Conservation (phyloP, 108 stramenopile genomes). For the Mayamaea pseudoterrestris region DNA sequence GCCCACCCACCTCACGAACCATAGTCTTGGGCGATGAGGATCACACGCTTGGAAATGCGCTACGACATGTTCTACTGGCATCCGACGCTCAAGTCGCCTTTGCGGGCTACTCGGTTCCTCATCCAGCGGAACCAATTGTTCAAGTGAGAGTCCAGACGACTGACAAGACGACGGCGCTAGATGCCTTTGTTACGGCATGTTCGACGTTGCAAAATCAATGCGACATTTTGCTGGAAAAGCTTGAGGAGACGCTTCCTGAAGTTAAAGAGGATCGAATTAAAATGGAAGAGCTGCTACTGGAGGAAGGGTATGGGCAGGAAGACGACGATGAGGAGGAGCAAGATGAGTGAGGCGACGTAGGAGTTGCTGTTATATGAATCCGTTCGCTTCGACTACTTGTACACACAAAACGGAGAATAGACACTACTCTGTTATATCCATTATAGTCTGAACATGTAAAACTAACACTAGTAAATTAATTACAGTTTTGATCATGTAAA, state of each 20-base stretch:
- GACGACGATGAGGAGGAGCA: constrained; percentile 31
- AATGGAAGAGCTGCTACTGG: constrained; percentile 39
- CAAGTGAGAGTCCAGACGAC: constrained; percentile 84
- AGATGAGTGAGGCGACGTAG: too few species aligned
- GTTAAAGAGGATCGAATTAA: constrained; percentile 48
- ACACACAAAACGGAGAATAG: too few species aligned
- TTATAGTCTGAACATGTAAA: too few species aligned
- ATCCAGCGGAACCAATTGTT: constrained; percentile 91
- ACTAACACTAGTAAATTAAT: too few species aligned
- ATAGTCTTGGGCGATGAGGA: constrained; percentile 88
- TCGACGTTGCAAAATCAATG: constrained; percentile 53
- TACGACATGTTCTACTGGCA: constrained; percentile 79
- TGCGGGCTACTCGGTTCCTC: constrained; percentile 92
- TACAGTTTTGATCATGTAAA: too few species aligned
- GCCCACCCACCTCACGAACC: constrained; percentile 57
- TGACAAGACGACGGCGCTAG: constrained; percentile 33
- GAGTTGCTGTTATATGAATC: too few species aligned
- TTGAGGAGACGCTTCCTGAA: constrained; percentile 58
- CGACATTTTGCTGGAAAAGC: constrained; percentile 46
- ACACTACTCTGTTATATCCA: too few species aligned
- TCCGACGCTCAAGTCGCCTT: constrained; percentile 57
- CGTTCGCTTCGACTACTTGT: too few species aligned
- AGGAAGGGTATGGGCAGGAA: constrained; percentile 29
- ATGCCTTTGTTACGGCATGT: constrained; percentile 63
- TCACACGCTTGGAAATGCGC: constrained; percentile 91